These are phyloP conservation scores for Trypanosoma vivax DNA, from an alignment of 208 protist species.

Conservation along the genomic window DNA sequence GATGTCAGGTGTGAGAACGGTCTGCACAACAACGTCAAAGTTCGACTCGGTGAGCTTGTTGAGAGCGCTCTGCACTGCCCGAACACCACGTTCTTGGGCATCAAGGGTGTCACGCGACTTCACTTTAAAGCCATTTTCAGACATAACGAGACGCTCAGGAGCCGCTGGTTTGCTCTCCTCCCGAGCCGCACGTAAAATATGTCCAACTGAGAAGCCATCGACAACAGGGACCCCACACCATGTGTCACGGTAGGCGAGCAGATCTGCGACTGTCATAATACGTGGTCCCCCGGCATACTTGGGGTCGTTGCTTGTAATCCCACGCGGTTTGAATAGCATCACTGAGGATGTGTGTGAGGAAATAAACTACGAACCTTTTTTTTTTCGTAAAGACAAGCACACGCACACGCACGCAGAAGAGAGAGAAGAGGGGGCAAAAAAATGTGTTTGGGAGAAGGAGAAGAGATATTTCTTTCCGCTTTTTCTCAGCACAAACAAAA, in stretches of 20 bases:
- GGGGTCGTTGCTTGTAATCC: conserved; percentile 27
- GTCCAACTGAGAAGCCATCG: conserved; percentile 68
- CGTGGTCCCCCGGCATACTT: conserved; percentile 72
- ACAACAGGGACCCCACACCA: conserved; percentile 43
- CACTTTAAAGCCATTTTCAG: conserved; percentile 79
- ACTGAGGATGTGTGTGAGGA: not conserved
- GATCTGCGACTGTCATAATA: conserved; percentile 62
- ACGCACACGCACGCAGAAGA: too few species aligned
- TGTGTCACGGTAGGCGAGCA: conserved; percentile 83
- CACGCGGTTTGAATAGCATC: conserved; percentile 77
- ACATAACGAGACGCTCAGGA: conserved; percentile 69
- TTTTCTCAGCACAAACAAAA: too few species aligned
- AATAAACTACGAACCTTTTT: too few species aligned
- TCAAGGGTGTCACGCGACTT: conserved; percentile 65
- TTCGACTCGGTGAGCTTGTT: conserved; percentile 88
- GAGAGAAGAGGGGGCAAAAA: too few species aligned
- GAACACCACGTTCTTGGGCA: conserved; percentile 56
- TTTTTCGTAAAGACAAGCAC: not conserved
- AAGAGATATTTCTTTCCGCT: too few species aligned
- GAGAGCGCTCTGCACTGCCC: conserved; percentile 66
- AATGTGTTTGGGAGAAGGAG: too few species aligned
- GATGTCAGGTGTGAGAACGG: conserved; percentile 60
- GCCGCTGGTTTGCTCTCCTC: conserved; percentile 60
- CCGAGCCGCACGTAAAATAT: conserved; percentile 43
- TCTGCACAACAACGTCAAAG: conserved; percentile 59